Percentiles rank a stretch among this genome's conserved stretches.
These are phyloP conservation scores for Fusarium neocosmosporiellum DNA, from an alignment of 2,329 filamentous ascomycete genomes.

Conservation along the genomic window DNA sequence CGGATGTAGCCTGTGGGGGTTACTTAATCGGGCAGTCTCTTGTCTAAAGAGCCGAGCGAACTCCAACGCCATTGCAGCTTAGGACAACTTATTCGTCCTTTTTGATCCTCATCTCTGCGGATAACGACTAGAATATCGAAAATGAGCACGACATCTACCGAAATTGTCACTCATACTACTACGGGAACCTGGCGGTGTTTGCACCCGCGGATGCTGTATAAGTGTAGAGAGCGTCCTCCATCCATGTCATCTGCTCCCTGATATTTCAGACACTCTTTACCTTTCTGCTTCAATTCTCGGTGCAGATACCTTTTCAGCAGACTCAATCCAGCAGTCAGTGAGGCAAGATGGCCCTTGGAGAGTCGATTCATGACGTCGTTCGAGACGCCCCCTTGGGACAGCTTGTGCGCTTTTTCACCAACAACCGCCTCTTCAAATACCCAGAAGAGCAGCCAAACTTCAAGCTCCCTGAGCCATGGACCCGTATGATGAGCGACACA, in stretches of 20 bases:
- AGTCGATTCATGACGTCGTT: neutral
- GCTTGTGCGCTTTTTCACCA: neutral
- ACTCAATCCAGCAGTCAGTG: neutral
- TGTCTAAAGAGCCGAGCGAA: neutral
- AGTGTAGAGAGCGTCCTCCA: neutral
- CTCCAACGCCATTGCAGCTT: neutral
- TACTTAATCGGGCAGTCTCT: neutral
- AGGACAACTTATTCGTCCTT: neutral
- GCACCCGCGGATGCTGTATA: neutral
- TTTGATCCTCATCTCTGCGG: neutral
- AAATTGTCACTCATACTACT: neutral
- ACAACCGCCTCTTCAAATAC: neutral
- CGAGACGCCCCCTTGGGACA: neutral
- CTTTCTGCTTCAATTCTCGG: neutral
- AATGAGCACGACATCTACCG: neutral
- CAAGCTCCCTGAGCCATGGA: neutral
- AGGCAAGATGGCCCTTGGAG: neutral
- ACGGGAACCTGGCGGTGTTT: neutral
- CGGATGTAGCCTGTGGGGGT: neutral
- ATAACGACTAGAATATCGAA: neutral
- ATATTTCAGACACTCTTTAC: neutral
- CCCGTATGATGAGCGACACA: neutral
- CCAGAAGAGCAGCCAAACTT: neutral
- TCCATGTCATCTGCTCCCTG: neutral
- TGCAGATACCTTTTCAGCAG: neutral